Conservation (phyloP, 345 rosid genomes). For the Gossypium bickii region DNA sequence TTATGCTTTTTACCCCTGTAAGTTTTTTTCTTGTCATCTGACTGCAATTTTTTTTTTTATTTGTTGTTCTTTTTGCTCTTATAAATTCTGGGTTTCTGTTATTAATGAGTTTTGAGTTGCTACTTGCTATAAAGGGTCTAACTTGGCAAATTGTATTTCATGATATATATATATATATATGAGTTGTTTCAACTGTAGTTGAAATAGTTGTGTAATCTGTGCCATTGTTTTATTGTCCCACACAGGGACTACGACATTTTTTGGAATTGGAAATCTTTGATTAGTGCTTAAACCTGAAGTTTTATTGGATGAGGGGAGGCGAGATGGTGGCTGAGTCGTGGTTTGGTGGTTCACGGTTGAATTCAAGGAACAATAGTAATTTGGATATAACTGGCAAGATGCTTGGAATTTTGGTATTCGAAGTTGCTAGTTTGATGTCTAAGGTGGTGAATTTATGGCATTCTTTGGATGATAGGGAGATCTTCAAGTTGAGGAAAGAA, state of each 20-base stretch:
- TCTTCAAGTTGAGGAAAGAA: slow-evolving; percentile 39
- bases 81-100: not conserved
- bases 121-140: not conserved
- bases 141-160: not conserved
- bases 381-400: slow-evolving; percentile 32
- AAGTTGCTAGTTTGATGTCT: slow-evolving; percentile 55
- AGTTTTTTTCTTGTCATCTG: not conserved
- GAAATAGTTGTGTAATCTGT: slow-evolving; percentile 1
- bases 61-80: not conserved
- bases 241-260: slow-evolving; percentile 14
- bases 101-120: not conserved
- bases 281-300: slow-evolving; percentile 14
- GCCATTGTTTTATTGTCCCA: not conserved
- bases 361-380: slow-evolving; percentile 28
- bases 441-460: slow-evolving; percentile 52
- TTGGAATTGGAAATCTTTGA: slow-evolving; percentile 2
- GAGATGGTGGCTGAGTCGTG: slow-evolving; percentile 45
- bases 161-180: not conserved
- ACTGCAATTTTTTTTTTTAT: not conserved
- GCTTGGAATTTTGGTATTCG: slow-evolving; percentile 55
- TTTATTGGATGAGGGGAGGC: slow-evolving; percentile 25
- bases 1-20: not conserved
- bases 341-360: slow-evolving; percentile 44
- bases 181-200: not conserved
- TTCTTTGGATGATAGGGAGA: slow-evolving; percentile 40